Evolutionary conservation across 305 asterid genomes (phyloP).

Genomic region (Ilex paraguariensis): DNA sequence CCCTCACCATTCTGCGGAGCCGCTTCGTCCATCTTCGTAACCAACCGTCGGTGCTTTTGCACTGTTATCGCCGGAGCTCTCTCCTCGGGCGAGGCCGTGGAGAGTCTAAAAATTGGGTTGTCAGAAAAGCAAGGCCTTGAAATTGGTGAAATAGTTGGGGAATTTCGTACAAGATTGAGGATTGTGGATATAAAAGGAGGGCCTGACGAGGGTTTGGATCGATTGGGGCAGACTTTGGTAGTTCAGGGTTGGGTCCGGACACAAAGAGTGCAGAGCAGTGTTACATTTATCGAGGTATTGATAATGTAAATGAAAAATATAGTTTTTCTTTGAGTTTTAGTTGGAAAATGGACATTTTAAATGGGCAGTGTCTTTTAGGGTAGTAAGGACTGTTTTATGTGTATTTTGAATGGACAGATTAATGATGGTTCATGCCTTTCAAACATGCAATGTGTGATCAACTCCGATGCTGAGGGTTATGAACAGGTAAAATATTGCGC

Average conservation of each 20-base stretch:
- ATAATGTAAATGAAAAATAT: too few species aligned
- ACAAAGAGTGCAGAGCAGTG: slow-evolving; percentile 74
- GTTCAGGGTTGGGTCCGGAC: slow-evolving; percentile 95
- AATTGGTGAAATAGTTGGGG: slow-evolving; percentile 48
- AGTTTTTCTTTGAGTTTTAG: too few species aligned
- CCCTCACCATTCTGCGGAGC: slow-evolving; percentile 5
- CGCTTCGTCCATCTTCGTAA: slow-evolving; percentile 7
- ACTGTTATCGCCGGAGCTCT: slow-evolving; percentile 32
- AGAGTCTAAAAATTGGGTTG: slow-evolving; percentile 7
- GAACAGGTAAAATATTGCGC: slow-evolving; percentile 55
- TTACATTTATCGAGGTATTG: slow-evolving; percentile 72
- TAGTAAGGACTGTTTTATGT: slow-evolving; percentile 9
- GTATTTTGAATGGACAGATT: slow-evolving; percentile 42
- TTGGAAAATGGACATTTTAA: too few species aligned
- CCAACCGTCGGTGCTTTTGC: slow-evolving; percentile 20
- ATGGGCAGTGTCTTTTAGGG: too few species aligned
- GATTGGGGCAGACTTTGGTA: slow-evolving; percentile 61
- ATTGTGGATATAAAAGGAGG: slow-evolving; percentile 82
- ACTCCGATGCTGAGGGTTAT: slow-evolving; percentile 79
- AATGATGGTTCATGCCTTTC: slow-evolving; percentile 98
- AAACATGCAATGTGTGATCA: slow-evolving; percentile 91
- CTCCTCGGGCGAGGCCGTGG: slow-evolving; percentile 50
- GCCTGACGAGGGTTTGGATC: slow-evolving; percentile 59
- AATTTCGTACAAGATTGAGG: slow-evolving; percentile 60
- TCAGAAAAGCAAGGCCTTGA: slow-evolving; percentile 29